These are phyloP conservation scores for Moesziomyces parantarcticus DNA, from an alignment of 1,284 basidiomycete species.

Conservation along the genomic window DNA sequence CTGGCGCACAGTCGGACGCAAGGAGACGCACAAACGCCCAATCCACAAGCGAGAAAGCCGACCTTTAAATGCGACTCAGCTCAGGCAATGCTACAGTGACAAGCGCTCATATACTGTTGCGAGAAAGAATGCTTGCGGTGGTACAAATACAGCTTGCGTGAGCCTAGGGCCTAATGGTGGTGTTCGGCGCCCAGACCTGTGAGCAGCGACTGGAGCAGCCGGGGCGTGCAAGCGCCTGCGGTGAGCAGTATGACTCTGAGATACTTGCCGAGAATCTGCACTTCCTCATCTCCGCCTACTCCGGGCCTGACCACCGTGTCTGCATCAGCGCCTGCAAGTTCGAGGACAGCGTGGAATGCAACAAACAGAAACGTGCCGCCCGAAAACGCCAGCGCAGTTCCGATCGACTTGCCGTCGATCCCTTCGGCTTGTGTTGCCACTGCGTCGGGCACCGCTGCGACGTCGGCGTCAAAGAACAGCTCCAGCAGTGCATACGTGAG, in stretches of 20 bases:
- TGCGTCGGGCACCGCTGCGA: neutral
- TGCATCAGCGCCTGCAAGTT: conserved; percentile 49
- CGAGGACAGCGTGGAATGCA: conserved; percentile 74
- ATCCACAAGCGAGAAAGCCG: conserved; percentile 14
- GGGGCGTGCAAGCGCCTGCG: conserved; percentile 32
- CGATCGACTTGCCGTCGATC: conserved; percentile 70
- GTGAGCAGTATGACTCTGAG: conserved; percentile 27
- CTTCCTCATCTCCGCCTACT: conserved; percentile 9
- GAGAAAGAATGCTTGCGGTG: neutral
- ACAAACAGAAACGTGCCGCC: conserved; percentile 95
- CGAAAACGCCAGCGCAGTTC: conserved; percentile 80
- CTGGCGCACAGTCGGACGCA: neutral
- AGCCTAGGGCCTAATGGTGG: conserved; percentile 17
- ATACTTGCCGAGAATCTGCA: conserved; percentile 38
- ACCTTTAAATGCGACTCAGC: conserved; percentile 6
- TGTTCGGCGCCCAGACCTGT: conserved; percentile 14
- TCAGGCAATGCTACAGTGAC: too few relatives aligned
- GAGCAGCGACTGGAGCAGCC: conserved; percentile 25
- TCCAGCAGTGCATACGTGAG: conserved; percentile 31
- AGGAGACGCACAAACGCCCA: conserved; percentile 26
- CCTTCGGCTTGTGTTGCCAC: conserved; percentile 1
- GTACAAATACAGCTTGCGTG: conserved; percentile 26
- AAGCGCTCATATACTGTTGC: neutral
- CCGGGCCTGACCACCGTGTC: conserved; percentile 10
- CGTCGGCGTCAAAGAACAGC: conserved; percentile 19